phyloP scores from a whole-genome alignment of 768 basidiomycete species.

The Agaricus subrufescens region DNA sequence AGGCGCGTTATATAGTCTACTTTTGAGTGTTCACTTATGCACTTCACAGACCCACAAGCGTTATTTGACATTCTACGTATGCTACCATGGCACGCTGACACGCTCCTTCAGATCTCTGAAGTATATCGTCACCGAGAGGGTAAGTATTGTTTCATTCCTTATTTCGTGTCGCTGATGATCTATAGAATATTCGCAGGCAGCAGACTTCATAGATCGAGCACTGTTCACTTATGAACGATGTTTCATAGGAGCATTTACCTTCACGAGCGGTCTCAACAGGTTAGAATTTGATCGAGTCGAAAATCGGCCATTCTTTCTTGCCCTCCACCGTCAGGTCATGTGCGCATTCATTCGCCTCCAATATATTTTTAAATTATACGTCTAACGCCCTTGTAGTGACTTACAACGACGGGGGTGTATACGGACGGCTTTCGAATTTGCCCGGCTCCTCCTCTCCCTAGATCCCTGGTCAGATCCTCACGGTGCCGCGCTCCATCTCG shows the following conservation, averaged over 20 bases:
- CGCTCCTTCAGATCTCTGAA: slow-evolving; percentile 81
- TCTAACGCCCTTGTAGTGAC: slow-evolving; percentile 43
- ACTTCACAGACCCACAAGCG: slow-evolving; percentile 61
- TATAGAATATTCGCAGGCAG: slow-evolving; percentile 75
- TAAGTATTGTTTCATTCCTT: slow-evolving; percentile 20
- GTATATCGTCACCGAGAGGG: slow-evolving; percentile 87
- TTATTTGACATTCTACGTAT: slow-evolving; percentile 72
- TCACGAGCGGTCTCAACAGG: slow-evolving; percentile 75
- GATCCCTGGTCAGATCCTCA: slow-evolving; percentile 91
- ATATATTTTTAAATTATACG: neutral
- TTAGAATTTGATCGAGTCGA: slow-evolving; percentile 90
- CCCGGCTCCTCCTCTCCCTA: slow-evolving; percentile 77
- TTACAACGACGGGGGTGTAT: slow-evolving; percentile 86
- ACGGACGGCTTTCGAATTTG: slow-evolving; percentile 88
- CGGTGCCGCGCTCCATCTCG: slow-evolving; percentile 76
- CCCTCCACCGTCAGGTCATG: slow-evolving; percentile 79
- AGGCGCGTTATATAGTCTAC: slow-evolving; percentile 16
- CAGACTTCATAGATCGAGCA: slow-evolving; percentile 89
- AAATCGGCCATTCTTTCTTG: slow-evolving; percentile 90
- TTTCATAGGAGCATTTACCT: slow-evolving; percentile 82
- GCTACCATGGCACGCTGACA: slow-evolving; percentile 91
- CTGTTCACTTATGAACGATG: slow-evolving; percentile 91
- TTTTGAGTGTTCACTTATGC: neutral
- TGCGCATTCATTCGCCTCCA: slow-evolving; percentile 30
- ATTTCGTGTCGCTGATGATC: neutral